Base-by-base conservation (phyloP, 495 filamentous ascomycete genomes). In the Penicillium dipodomyicola region DNA sequence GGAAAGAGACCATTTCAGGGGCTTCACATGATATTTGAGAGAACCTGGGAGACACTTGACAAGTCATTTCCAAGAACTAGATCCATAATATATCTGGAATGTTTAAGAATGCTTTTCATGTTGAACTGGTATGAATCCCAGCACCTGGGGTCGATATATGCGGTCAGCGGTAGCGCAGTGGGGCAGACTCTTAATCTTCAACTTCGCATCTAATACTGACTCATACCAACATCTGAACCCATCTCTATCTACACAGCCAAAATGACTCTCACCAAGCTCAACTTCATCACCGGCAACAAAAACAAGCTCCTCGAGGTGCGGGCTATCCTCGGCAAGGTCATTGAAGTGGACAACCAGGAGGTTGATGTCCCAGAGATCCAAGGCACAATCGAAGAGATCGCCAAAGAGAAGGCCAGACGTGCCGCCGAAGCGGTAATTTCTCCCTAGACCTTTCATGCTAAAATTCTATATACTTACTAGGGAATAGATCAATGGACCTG, bases 281-380 rank as follows among this genome's bases (percentile, higher is more conserved):
- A 96, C 77, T 98, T 98, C 79, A 96, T 98, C 64, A 98, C 95
- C 3, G 88, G 93, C 61, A 98, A 98, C 77, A 80, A 83, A 61
- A 95, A 96, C 77, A 98, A 98, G 75, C 82, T 98, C 48, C 68
- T 70, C 55, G 94, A 98, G 74, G 90, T 96, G 60, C 82, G 86
- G 67, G 86, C 88, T 12, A 97, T 98, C 64, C 80, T 98, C 17
- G 85, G 85, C 54, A 82, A 81, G 52, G 80, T 84, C 29, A 86
- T 95, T 60, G 75, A 87, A 41, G 77, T 98, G 46, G 77, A 84
- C 51, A 94, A 74, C 74, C 85, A 88, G 69, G 74, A 78, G 3
- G 68, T 98, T 25, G 91, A 97, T 63, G 75, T 96, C 49, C 80
- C 84, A 25, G 94, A 98, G 76, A 86, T 97, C 49, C 95, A 97